These are phyloP conservation scores for Astrocystis sublimbata DNA, from an alignment of 495 filamentous ascomycete genomes.

Conservation along the genomic window DNA sequence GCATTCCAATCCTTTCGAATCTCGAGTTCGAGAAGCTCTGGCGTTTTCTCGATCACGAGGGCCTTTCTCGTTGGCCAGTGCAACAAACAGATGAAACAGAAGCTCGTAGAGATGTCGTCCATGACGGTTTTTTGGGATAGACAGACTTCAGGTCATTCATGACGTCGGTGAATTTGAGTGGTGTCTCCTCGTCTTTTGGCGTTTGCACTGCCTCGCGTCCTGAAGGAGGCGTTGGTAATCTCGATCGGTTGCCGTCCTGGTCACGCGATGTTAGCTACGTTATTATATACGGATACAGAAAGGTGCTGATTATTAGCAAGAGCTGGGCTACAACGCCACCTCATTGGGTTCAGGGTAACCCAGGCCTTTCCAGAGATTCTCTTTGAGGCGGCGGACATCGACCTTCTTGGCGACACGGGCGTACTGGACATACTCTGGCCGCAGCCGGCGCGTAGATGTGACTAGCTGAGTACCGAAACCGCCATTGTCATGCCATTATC, in stretches of 20 bases:
- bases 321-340: slow-evolving; percentile 35
- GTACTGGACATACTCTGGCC: slow-evolving; percentile 96
- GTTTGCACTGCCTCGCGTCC: slow-evolving; percentile 26
- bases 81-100: slow-evolving; percentile 94
- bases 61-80: slow-evolving; percentile 98
- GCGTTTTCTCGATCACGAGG: slow-evolving; percentile 64
- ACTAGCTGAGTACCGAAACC: slow-evolving; percentile 92
- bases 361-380: slow-evolving; percentile 93
- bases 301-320: not conserved
- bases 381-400: slow-evolving; percentile 91
- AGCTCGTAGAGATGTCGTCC: slow-evolving; percentile 94
- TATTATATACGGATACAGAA: not conserved
- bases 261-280: not conserved
- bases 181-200: slow-evolving; percentile 33
- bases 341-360: slow-evolving; percentile 55
- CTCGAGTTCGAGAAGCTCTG: slow-evolving; percentile 56
- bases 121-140: slow-evolving; percentile 80
- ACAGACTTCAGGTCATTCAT: slow-evolving; percentile 86
- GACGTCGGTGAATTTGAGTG: slow-evolving; percentile 80
- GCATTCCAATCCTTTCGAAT: slow-evolving; percentile 59
- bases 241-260: slow-evolving; percentile 30
- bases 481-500: slow-evolving; percentile 51
- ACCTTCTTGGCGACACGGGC: slow-evolving; percentile 97
- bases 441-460: slow-evolving; percentile 75
- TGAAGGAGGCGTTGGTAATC: slow-evolving; percentile 35